Base-by-base conservation (phyloP, 1,284 basidiomycete genomes). In the Pyrrhoderma noxium region DNA sequence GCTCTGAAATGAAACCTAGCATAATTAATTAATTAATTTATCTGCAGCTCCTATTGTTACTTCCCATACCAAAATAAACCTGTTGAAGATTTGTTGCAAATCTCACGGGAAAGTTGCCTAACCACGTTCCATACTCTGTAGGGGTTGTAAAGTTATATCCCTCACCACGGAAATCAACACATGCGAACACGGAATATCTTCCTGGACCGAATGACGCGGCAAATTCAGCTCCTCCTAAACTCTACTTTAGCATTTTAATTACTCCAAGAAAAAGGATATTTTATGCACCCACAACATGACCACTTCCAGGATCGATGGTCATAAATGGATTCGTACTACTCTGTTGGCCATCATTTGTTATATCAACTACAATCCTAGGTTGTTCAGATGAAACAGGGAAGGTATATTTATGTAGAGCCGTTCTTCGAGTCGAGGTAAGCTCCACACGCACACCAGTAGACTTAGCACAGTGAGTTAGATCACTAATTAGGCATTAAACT, bases 131-230 rank as follows among this genome's bases (percentile, higher is more conserved):
- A 57, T 72, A 80, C 62, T 83, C 79, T 1, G 65, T 69, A 0
- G 67, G 66, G 7, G 56, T 8, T 2, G 62, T 65, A 19, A 79
- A 64, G 2, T 69, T 63, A 49, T 73, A 78, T 0, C 76, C 77
- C 25, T 75, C 72, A 2, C 77, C 77, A 54, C 72, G 70, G 64
- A 82, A 82, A 51, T 79, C 77, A 1, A 79, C 74, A 56, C 80
- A 82, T 2, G 76, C 74, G 57, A 73, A 82, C 0, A 74, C 76
- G n/a, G 66, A 67, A 58, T 80, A 83, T 16, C 76, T 64, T 1
- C 75, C 78, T 23, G 77, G 76, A 18, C 75, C 75, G 57, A 79
- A 79, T 0, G 74, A 76, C 5, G 72, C 71, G 22, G 70, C 67
- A 58, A 72, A 75, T 18, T 67, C 66, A 3, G 67, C 63, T 7